Conservation (phyloP, 768 basidiomycete species). For the Podaxis sp. region DNA sequence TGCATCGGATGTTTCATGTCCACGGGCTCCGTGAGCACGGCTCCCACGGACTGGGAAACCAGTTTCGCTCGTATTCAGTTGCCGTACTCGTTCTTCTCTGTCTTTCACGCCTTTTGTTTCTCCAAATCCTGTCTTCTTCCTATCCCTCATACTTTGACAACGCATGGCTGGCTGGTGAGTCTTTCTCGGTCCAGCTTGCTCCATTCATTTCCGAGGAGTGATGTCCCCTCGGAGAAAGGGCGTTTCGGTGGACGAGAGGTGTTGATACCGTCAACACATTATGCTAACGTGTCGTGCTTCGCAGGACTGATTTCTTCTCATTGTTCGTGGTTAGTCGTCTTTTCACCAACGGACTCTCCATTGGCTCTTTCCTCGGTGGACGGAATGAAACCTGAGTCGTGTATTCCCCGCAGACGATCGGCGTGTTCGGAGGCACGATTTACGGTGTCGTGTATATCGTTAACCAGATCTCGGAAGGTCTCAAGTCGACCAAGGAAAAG, state of each 20-base stretch:
- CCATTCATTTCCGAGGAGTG: conserved; percentile 1
- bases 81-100: background rate
- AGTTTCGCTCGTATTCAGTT: background rate
- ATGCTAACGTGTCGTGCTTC: background rate
- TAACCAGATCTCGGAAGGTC: conserved; percentile 37
- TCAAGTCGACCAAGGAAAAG: conserved; percentile 54
- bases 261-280: background rate
- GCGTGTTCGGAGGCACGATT: conserved; percentile 44
- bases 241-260: background rate
- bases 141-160: background rate
- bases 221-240: background rate
- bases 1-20: conserved; percentile 6
- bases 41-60: conserved; percentile 5
- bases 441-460: conserved; percentile 38
- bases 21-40: background rate
- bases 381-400: background rate
- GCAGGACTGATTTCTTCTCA: conserved; percentile 4
- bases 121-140: background rate
- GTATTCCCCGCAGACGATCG: conserved; percentile 38
- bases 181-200: background rate
- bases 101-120: background rate
- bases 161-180: conserved; percentile 14
- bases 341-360: background rate
- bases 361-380: background rate
- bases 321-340: conserved; percentile 11